phyloP scores from a whole-genome alignment of 352 stramenopile genomes.

The Pythium rhizo-oryzae region DNA sequence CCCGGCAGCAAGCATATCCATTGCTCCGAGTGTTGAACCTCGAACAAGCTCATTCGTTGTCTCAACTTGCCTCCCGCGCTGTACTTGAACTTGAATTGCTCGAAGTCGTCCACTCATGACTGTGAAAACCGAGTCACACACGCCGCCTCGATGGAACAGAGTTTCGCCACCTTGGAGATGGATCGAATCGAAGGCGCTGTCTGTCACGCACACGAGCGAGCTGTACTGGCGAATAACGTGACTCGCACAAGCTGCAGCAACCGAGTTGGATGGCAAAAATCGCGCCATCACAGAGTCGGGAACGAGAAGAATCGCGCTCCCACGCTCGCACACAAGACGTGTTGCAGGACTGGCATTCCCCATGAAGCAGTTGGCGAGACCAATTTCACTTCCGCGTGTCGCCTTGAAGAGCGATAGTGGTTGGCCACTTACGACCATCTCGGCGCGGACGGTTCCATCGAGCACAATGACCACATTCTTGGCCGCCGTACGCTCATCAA shows the following conservation, averaged over 20 bases:
- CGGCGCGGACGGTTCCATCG: slow-evolving; percentile 55
- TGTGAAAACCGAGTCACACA: slow-evolving; percentile 84
- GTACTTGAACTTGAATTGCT: slow-evolving; percentile 65
- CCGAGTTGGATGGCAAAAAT: slow-evolving; percentile 50
- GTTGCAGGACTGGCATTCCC: slow-evolving; percentile 43
- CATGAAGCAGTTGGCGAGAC: slow-evolving; percentile 68
- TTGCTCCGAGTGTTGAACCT: slow-evolving; percentile 71
- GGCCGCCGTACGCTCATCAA: slow-evolving; percentile 14
- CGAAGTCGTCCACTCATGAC: slow-evolving; percentile 80
- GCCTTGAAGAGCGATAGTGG: slow-evolving; percentile 56
- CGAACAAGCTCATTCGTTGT: slow-evolving; percentile 82
- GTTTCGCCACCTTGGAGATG: slow-evolving; percentile 83
- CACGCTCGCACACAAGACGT: slow-evolving; percentile 52
- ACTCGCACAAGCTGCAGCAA: slow-evolving; percentile 54
- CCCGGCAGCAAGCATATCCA: slow-evolving; percentile 82
- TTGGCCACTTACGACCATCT: slow-evolving; percentile 44
- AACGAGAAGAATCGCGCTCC: slow-evolving; percentile 54
- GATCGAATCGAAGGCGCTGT: slow-evolving; percentile 85
- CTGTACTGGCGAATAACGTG: slow-evolving; percentile 81
- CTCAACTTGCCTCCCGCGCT: slow-evolving; percentile 67
- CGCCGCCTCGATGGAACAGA: slow-evolving; percentile 74
- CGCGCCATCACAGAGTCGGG: slow-evolving; percentile 60
- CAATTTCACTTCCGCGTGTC: slow-evolving; percentile 65
- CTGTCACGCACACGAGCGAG: slow-evolving; percentile 62
- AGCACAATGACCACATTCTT: slow-evolving; percentile 60